A percentile compares a stretch with the other conserved stretches of the same genome.
phyloP scores from a whole-genome alignment of 352 stramenopile genomes.

The Aphanomyces euteiches region DNA sequence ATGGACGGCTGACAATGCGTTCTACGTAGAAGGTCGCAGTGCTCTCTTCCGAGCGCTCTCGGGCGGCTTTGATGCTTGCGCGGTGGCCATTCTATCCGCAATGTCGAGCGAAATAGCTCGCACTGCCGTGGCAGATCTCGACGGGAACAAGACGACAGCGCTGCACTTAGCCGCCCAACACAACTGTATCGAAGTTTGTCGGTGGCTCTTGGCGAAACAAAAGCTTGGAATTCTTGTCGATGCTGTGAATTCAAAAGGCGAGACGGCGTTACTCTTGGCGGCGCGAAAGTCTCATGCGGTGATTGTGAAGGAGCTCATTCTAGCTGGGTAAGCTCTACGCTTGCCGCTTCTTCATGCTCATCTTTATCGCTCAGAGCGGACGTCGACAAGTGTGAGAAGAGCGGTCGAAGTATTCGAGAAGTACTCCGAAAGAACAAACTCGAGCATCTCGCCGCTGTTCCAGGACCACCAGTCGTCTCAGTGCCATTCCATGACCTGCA shows the following conservation, averaged over 20 bases:
- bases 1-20: not conserved
- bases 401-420: not conserved
- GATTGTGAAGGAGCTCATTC: constrained; percentile 9
- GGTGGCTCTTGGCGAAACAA: constrained; percentile 31
- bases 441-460: not conserved
- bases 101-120: not conserved
- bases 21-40: constrained; percentile 42
- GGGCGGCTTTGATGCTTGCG: constrained; percentile 48
- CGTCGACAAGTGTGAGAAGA: not conserved
- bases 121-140: constrained; percentile 42
- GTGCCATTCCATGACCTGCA: too few relatives aligned
- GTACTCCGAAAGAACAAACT: constrained; percentile 26
- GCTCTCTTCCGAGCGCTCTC: constrained; percentile 59
- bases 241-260: constrained; percentile 42
- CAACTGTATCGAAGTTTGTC: constrained; percentile 39
- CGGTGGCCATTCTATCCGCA: constrained; percentile 40
- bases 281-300: constrained; percentile 45
- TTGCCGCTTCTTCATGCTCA: not conserved
- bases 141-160: constrained; percentile 53
- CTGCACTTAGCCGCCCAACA: constrained; percentile 50
- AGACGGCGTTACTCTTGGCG: constrained; percentile 62
- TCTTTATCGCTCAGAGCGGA: constrained; percentile 1
- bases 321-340: not conserved
- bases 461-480: too few relatives aligned
- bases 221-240: constrained; percentile 36